Evolutionary conservation across 1,139 yeast genomes (phyloP), one percentile per base, ranked within the genome.

Genomic region (Geotrichum macrosporum): DNA sequence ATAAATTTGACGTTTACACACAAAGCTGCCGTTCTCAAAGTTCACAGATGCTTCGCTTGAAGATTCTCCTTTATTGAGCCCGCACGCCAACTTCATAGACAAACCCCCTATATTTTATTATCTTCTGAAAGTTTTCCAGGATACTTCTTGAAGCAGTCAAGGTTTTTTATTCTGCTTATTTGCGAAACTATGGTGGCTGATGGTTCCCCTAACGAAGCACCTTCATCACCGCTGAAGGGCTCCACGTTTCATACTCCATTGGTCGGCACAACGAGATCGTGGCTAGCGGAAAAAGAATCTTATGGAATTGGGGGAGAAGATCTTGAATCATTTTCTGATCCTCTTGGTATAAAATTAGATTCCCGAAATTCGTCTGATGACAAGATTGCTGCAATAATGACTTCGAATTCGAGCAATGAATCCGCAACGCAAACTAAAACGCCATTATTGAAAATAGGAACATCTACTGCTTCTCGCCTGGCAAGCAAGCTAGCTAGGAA

Each of bases 281-380:
- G 49, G 49, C 39, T 46, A 8, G 49, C 49, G 6, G 49, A 41
- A 22, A 46, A 46, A 22, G 37, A 40, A 10, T 46, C 49, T 3
- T 46, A 46, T 22, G 49, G 41, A 19, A 18, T 41, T 9, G 30
- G 15, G 3, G 42, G 31, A 35, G 42, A 35, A 18, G 38, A 35
- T 21, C 22, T 15, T 12, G 42, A 31, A 20, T 27, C 22, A 4
- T 35, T 36, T 19, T 26, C 36, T 12, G 49, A 46, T 32, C 46
- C 42, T 16, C 35, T 46, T 13, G 48, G 45, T 4, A 35, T 40
- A 13, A 35, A 39, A 19, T 16, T 5, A 20, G 29, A 31, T n/a
- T 5, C 37, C 3, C 6, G 12, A 10, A 18, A 33, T 5, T 18
- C 20, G 6, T 5, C 26, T 4, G 26, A 34, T 34, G 13, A 22